phyloP scores from a whole-genome alignment of 768 basidiomycete genomes.

The Mycena chlorophos region DNA sequence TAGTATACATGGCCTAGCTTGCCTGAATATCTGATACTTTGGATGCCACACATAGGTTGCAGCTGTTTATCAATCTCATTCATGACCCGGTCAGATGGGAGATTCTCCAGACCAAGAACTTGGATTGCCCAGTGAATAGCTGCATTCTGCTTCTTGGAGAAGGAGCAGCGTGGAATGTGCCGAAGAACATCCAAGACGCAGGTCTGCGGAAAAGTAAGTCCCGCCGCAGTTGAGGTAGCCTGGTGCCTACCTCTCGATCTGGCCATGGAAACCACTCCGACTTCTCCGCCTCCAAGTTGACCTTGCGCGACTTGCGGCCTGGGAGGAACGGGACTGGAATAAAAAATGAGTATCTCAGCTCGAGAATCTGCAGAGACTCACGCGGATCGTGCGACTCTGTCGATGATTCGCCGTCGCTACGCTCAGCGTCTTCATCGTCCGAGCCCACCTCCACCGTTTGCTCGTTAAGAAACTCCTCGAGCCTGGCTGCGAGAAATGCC shows the following conservation, averaged over 20 bases:
- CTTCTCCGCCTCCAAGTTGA: not conserved
- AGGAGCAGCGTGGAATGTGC: constrained; percentile 32
- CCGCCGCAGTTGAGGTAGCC: not conserved
- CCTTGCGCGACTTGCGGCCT: not conserved
- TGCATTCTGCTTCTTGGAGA: constrained; percentile 32
- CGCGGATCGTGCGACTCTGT: not conserved
- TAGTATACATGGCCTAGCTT: constrained; percentile 33
- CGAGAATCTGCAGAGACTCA: not conserved
- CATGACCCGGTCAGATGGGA: constrained; percentile 24
- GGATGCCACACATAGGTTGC: constrained; percentile 31
- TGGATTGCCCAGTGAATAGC: constrained; percentile 30
- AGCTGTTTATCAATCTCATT: constrained; percentile 18
- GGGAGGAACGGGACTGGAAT: not conserved
- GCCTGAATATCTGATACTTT: constrained; percentile 30
- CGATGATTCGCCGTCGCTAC: not conserved
- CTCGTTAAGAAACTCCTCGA: not conserved
- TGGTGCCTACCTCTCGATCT: not conserved
- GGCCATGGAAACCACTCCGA: not conserved
- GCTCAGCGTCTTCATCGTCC: not conserved
- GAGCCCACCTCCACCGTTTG: not conserved
- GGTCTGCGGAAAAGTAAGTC: not conserved
- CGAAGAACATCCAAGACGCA: constrained; percentile 27
- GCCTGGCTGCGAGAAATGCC: not conserved
- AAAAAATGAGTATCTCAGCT: not conserved
- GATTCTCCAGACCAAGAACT: constrained; percentile 21